Conservation (phyloP, 1,284 basidiomycete genomes). For the Trichosporon asahii region DNA sequence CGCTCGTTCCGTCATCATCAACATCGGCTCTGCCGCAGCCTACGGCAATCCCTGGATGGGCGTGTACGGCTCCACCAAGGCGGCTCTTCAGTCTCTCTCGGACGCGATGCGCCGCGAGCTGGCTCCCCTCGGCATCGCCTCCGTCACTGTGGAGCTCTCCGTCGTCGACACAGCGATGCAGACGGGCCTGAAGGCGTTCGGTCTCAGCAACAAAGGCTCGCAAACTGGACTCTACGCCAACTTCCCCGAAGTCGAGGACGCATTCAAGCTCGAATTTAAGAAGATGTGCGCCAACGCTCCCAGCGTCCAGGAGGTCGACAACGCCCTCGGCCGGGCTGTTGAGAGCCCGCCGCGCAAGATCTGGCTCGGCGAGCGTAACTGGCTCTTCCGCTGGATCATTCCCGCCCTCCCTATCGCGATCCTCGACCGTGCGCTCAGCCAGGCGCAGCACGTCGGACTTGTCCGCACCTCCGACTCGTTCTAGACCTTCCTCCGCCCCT, state of each 20-base stretch:
- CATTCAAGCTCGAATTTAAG: background rate
- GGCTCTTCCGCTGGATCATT: constrained; percentile 8
- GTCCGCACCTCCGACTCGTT: background rate
- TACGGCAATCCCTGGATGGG: constrained; percentile 21
- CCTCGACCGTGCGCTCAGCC: background rate
- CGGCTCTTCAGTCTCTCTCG: constrained; percentile 18
- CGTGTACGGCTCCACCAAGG: constrained; percentile 19
- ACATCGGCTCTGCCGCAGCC: constrained; percentile 24
- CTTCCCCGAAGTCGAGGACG: constrained; percentile 6
- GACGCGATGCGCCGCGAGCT: constrained; percentile 25
- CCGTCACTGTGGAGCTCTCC: constrained; percentile 9
- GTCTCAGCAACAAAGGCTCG: background rate
- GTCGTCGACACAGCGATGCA: constrained; percentile 9
- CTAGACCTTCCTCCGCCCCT: too few relatives aligned
- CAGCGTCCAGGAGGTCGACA: background rate
- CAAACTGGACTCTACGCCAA: background rate
- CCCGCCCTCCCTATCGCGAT: background rate
- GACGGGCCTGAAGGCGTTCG: background rate
- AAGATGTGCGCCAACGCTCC: constrained; percentile 5
- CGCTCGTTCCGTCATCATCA: constrained; percentile 19
- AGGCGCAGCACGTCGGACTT: constrained; percentile 1
- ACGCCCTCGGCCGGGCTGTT: background rate
- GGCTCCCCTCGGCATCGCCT: constrained; percentile 13
- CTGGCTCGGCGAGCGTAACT: constrained; percentile 2
- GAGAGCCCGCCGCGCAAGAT: background rate